Conservation (phyloP, 495 filamentous ascomycete species). For the Pyrenula aspistea region DNA sequence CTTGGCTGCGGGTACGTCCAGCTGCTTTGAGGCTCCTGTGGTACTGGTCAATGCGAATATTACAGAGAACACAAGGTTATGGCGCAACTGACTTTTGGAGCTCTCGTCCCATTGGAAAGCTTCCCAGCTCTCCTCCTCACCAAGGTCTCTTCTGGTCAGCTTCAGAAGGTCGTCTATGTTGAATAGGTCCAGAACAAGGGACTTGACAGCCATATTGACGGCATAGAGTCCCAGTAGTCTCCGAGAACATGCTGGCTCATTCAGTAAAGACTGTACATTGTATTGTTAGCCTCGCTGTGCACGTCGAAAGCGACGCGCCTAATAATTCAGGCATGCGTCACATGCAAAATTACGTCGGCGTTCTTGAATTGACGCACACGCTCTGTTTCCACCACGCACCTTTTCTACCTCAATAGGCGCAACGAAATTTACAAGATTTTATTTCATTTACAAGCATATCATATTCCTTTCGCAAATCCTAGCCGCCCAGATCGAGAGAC, state of each 20-base stretch:
- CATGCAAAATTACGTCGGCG: not conserved
- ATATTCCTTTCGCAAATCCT: too few species aligned
- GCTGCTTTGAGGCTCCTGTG: not conserved
- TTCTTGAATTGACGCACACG: not conserved
- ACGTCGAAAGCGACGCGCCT: not conserved
- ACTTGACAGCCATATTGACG: not conserved
- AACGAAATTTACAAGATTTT: too few species aligned
- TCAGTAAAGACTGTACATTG: too few species aligned
- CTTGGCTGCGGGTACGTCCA: not conserved
- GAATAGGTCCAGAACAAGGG: not conserved
- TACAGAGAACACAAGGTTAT: too few species aligned
- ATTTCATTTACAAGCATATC: too few species aligned
- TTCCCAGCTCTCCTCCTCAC: slow-evolving; percentile 17
- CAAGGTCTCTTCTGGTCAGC: slow-evolving; percentile 13
- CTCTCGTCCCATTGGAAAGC: not conserved
- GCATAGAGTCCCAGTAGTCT: not conserved
- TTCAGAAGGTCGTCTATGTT: slow-evolving; percentile 10
- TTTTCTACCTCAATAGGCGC: too few species aligned
- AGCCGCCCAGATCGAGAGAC: too few species aligned
- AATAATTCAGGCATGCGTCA: not conserved
- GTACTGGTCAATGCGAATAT: not conserved
- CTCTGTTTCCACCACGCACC: not conserved
- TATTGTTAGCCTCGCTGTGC: too few species aligned
- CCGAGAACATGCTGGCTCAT: not conserved
- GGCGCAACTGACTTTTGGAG: not conserved